Evolutionary conservation across 495 filamentous ascomycete species (phyloP).

Genomic region (Penicillium macrosclerotiorum): DNA sequence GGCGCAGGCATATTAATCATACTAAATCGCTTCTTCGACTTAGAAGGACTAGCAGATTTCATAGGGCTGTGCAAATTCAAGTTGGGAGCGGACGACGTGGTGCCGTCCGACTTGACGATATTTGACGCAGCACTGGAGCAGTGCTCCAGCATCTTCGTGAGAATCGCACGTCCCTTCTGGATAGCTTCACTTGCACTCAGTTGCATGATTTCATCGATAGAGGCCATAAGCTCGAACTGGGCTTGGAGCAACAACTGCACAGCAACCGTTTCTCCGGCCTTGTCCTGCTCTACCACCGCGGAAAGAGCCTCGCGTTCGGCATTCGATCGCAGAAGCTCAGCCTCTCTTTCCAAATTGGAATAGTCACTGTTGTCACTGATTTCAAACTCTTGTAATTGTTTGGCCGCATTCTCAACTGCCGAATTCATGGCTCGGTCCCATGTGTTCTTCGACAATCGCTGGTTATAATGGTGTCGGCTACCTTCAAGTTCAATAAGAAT

Average conservation of each 20-base stretch:
- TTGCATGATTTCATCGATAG: constrained; percentile 73
- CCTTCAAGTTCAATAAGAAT: constrained; percentile 83
- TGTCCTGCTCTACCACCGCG: constrained; percentile 81
- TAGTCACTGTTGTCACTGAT: constrained; percentile 69
- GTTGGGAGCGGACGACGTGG: constrained; percentile 53
- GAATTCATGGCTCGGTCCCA: constrained; percentile 87
- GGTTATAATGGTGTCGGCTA: constrained; percentile 86
- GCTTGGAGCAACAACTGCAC: constrained; percentile 81
- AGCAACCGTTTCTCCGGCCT: constrained; percentile 69
- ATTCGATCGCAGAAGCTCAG: constrained; percentile 75
- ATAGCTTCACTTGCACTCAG: constrained; percentile 81
- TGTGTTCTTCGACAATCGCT: constrained; percentile 69
- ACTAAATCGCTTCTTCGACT: constrained; percentile 66
- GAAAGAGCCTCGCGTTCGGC: constrained; percentile 79
- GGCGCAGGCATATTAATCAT: constrained; percentile 36
- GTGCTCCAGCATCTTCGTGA: constrained; percentile 72
- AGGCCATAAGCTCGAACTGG: constrained; percentile 86
- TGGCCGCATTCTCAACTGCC: constrained; percentile 80
- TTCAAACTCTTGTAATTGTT: constrained; percentile 72
- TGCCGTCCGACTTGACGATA: constrained; percentile 88
- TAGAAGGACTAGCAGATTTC: constrained; percentile 63
- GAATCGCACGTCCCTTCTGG: constrained; percentile 71
- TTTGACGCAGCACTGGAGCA: constrained; percentile 71
- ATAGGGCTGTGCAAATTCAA: constrained; percentile 48
- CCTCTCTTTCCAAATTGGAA: constrained; percentile 72